Evolutionary conservation across 2,329 filamentous ascomycete genomes (phyloP).

Genomic region (Paecilomyces niveus): DNA sequence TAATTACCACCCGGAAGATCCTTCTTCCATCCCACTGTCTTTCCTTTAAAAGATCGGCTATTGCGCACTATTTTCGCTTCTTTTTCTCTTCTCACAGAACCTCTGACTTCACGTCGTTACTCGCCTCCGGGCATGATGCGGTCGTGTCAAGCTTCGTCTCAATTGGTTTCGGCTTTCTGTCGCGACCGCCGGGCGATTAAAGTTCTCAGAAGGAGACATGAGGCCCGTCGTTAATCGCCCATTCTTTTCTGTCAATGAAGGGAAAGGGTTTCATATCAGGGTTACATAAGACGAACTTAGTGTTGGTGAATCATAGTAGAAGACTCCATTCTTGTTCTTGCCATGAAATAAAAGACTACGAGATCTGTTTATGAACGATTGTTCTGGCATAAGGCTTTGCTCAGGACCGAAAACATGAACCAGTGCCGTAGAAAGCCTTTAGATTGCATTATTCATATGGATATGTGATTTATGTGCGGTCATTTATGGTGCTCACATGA

Average conservation of each 20-base stretch:
- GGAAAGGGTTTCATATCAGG: slow-evolving; percentile 45
- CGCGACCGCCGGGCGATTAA: slow-evolving; percentile 31
- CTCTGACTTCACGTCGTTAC: slow-evolving; percentile 31
- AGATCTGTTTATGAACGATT: neutral
- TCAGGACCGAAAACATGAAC: neutral
- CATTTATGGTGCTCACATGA: neutral
- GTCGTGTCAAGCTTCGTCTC: slow-evolving; percentile 31
- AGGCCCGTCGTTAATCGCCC: slow-evolving; percentile 45
- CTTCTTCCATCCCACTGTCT: slow-evolving; percentile 22
- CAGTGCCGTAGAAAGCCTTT: too few species aligned
- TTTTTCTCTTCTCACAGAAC: slow-evolving; percentile 25
- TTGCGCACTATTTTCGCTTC: slow-evolving; percentile 6
- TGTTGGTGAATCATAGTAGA: too few species aligned
- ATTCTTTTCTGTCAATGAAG: slow-evolving; percentile 39
- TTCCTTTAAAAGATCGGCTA: neutral
- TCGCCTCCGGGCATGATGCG: slow-evolving; percentile 26
- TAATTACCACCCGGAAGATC: slow-evolving; percentile 32
- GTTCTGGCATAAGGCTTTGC: neutral
- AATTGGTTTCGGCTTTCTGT: slow-evolving; percentile 40
- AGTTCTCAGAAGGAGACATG: slow-evolving; percentile 32
- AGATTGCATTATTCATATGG: too few species aligned
- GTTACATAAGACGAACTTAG: slow-evolving; percentile 35
- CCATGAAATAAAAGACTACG: neutral
- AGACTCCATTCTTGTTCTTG: too few species aligned
- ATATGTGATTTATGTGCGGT: neutral